These are phyloP conservation scores for Leccinum truebloodii DNA, from an alignment of 768 basidiomycete species.

Conservation along the genomic window DNA sequence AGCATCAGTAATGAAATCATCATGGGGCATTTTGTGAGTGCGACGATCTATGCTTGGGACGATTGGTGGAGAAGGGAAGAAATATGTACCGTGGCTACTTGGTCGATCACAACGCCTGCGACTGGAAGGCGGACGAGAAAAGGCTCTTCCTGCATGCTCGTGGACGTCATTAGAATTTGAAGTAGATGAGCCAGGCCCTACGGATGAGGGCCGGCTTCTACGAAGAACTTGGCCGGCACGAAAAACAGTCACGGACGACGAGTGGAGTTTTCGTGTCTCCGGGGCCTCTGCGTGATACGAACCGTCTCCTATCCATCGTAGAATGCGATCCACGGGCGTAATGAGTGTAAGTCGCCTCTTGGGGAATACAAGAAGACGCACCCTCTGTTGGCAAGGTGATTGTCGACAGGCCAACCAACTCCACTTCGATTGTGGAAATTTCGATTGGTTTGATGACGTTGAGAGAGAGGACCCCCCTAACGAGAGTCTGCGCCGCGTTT, in stretches of 20 bases:
- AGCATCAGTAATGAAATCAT: neutral
- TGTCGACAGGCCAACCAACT: slow-evolving; percentile 66
- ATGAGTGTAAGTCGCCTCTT: slow-evolving; percentile 1
- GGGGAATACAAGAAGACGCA: slow-evolving; percentile 35
- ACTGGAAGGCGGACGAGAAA: slow-evolving; percentile 2
- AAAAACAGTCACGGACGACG: slow-evolving; percentile 74
- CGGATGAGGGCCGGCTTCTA: slow-evolving; percentile 21
- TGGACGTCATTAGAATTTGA: slow-evolving; percentile 2
- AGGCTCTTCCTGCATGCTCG: neutral
- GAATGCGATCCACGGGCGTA: neutral
- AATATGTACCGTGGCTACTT: slow-evolving; percentile 4
- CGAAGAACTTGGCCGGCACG: slow-evolving; percentile 51
- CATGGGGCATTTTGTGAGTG: neutral
- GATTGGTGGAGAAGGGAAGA: neutral
- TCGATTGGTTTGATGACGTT: slow-evolving; percentile 74
- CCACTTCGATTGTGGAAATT: slow-evolving; percentile 83
- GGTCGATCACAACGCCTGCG: slow-evolving; percentile 10
- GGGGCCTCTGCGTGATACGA: slow-evolving; percentile 69
- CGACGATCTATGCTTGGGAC: neutral
- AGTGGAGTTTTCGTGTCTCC: slow-evolving; percentile 75
- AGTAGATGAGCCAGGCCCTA: slow-evolving; percentile 23
- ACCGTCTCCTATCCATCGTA: slow-evolving; percentile 50
- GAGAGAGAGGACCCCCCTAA: slow-evolving; percentile 67
- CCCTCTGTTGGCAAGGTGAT: slow-evolving; percentile 83
- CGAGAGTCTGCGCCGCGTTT: slow-evolving; percentile 56